phyloP scores from a whole-genome alignment of 2,329 filamentous ascomycete species.

The Diaporthe sp. region DNA sequence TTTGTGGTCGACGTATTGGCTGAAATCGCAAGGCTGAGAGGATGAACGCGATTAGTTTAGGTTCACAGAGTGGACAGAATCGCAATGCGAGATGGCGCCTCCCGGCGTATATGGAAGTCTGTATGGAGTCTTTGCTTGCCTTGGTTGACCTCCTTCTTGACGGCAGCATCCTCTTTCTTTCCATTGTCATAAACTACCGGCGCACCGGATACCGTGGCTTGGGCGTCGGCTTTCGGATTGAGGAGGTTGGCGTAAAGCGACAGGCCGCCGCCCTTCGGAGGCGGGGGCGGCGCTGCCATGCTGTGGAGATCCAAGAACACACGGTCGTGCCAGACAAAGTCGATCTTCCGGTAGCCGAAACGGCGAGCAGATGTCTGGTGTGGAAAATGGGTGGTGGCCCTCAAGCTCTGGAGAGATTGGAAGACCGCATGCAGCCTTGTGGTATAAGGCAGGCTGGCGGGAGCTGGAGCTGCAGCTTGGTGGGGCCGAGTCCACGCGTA shows the following conservation, averaged over 20 bases:
- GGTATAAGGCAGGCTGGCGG: constrained; percentile 2
- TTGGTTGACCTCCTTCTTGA: constrained; percentile 72
- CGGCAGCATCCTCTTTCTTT: constrained; percentile 60
- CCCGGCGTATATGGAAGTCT: not conserved
- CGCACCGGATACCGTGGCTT: constrained; percentile 81
- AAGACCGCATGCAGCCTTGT: constrained; percentile 18
- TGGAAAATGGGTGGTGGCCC: not conserved
- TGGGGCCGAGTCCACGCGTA: constrained; percentile 5
- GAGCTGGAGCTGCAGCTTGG: constrained; percentile 23
- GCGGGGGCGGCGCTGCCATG: constrained; percentile 53
- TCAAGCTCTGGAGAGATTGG: constrained; percentile 6
- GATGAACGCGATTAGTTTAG: not conserved
- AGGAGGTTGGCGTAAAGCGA: constrained; percentile 90
- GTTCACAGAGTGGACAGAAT: too few relatives aligned
- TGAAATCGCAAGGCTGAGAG: constrained; percentile 84
- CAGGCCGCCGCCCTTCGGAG: constrained; percentile 64
- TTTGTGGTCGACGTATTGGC: constrained; percentile 83
- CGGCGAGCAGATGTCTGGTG: not conserved
- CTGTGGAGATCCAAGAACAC: not conserved
- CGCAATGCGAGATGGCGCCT: not conserved
- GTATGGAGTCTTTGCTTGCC: constrained; percentile 44
- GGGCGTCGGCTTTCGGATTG: constrained; percentile 65
- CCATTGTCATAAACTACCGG: constrained; percentile 79
- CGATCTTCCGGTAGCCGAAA: not conserved
- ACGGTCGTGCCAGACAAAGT: not conserved